These are phyloP conservation scores for Lactarius sp. DNA, from an alignment of 768 basidiomycete genomes.

Conservation along the genomic window DNA sequence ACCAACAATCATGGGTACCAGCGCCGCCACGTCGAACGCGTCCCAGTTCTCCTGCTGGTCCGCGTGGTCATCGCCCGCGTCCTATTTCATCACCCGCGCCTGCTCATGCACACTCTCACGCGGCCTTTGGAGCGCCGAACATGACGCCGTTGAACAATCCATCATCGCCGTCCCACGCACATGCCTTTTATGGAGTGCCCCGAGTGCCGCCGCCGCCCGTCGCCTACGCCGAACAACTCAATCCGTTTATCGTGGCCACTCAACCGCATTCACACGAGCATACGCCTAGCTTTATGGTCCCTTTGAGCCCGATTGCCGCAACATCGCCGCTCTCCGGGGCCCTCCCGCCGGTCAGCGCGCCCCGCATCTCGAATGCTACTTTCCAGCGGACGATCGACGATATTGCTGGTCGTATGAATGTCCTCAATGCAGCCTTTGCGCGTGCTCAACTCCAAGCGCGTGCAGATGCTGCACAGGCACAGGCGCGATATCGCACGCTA, in stretches of 20 bases:
- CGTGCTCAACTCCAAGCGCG: constrained; percentile 25
- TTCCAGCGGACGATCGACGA: constrained; percentile 42
- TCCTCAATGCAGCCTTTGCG: constrained; percentile 30
- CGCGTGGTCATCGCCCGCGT: constrained; percentile 24
- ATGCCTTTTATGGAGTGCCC: constrained; percentile 15
- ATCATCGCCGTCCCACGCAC: constrained; percentile 2
- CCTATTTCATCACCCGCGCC: constrained; percentile 25
- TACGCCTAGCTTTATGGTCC: constrained; percentile 13
- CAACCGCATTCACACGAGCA: constrained; percentile 12
- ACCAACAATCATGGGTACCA: constrained; percentile 17
- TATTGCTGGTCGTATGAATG: constrained; percentile 44
- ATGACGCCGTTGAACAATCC: constrained; percentile 7
- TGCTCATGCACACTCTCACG: constrained; percentile 10
- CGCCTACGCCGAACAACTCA: neutral
- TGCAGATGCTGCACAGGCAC: constrained; percentile 16
- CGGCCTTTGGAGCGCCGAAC: constrained; percentile 2
- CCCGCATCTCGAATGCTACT: constrained; percentile 38
- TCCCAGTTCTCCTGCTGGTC: constrained; percentile 25
- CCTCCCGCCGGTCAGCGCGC: constrained; percentile 41
- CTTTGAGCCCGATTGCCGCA: constrained; percentile 13
- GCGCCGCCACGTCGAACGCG: constrained; percentile 20
- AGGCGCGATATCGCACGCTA: constrained; percentile 4
- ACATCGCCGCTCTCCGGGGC: constrained; percentile 26
- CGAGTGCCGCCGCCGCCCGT: constrained; percentile 4
- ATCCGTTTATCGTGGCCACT: constrained; percentile 10